Evolutionary conservation across 106 monocot genomes (phyloP), one percentile per base, ranked within the genome.

Genomic region (Ottelia alismoides): DNA sequence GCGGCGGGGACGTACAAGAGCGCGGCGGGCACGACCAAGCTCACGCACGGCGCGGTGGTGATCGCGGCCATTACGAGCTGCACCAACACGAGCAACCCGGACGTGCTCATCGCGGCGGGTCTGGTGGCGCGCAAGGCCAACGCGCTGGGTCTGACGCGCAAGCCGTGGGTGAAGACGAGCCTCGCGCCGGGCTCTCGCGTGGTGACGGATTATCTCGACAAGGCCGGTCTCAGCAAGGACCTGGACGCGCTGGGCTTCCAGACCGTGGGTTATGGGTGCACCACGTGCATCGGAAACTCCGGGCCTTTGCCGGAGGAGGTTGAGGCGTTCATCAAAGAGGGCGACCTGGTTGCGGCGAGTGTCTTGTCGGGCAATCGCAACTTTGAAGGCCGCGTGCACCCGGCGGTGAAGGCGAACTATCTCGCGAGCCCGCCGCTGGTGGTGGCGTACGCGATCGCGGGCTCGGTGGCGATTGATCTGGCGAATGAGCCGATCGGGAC

Each of bases 61-160:
- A 82, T 82, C 77, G 77, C 66, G n/a, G n/a, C n/a, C n/a, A n/a
- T n/a, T n/a, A n/a, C n/a, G n/a, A n/a, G n/a, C n/a, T n/a, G n/a
- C n/a, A 82, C 82, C 31, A 82, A 82, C 28, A 82, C 82, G 6
- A 74, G 77, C 20, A 82, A 82, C 63, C 82, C 82, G 26, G 77
- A 73, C 63, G 76, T 77, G 27, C 73, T 82, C 76, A 76, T 82
- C 63, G 82, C 70, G 60, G 77, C 77, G 59, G 82, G 31, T 47
- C 74, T 82, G 57, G 77, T 82, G 53, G 77, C 77, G 31, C 73
- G 77, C 47, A 82, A 82, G 47, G 82, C 82, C 16, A 66, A 66
- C 28, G 74, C 73, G 47, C 58, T 77, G 63, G 82, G 82, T 45
- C 58, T 82, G 27, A 51, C 67, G 82, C 77, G 77, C 26, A 82